Evolutionary conservation across 2,329 filamentous ascomycete species (phyloP), one percentile per base, ranked within the genome.

Genomic region (Penicillium polonicum): DNA sequence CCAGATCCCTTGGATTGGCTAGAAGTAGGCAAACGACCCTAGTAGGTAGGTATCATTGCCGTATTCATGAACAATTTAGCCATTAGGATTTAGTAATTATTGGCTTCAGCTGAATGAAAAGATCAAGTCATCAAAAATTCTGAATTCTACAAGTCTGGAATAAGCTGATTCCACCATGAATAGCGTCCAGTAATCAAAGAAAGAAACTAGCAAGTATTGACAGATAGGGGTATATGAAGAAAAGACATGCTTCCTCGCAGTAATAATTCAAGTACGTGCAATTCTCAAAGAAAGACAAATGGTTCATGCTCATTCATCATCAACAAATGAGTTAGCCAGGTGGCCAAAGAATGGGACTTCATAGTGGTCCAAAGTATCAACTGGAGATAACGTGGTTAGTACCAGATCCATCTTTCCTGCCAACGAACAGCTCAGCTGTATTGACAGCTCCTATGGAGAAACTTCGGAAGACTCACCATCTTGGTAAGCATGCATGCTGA

Each of bases 281-380:
- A 58, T 57, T 23, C 27, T 10, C 46, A 58, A 52, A 50, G 38
- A 57, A 53, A 38, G 31, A 21, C 44, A 29, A 29, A 25, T 15
- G 8, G 31, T 15, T 42, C 33, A 21, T 31, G 23, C 29, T 76
- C 70, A 88, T 74, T 97, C 94, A 71, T 96, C 90, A 69, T 97
- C 93, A 57, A 97, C 82, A 70, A 97, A 93, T 27, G 89, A 89
- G 75, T 88, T 96, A 43, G 94, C 94, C 66, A 97, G 79, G 42
- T 82, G 82, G 5, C 94, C 94, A 69, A 97, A 88, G 69, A 96
- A 86, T 0, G 93, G 93, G 2, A 97, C 83, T 74, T 97, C 92
- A 61, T 88, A 95, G 72, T 93, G 79, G 55, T 82, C 78, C 50
- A 88, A 77, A 1, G 82, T 86, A 61, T 87, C 85, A 51, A 86